Evolutionary conservation across 768 basidiomycete species (phyloP).

Genomic region (Phylloporus rhodoxanthus): DNA sequence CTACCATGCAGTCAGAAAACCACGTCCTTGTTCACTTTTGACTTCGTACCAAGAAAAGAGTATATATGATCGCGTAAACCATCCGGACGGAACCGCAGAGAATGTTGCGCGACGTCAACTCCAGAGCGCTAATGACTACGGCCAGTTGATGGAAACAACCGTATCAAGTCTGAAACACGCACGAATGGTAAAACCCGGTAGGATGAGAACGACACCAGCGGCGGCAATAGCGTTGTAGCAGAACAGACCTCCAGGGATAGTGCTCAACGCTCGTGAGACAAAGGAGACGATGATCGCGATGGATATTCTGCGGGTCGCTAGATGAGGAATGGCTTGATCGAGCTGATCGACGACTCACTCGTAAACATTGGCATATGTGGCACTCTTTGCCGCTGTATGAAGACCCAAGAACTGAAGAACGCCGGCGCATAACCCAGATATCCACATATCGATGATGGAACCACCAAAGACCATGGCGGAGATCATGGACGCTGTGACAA

Average conservation of each 20-base stretch:
- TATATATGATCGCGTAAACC: slow-evolving; percentile 84
- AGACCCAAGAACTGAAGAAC: slow-evolving; percentile 75
- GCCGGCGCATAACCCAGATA: slow-evolving; percentile 64
- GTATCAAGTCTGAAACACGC: slow-evolving; percentile 27
- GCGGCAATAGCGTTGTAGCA: slow-evolving; percentile 90
- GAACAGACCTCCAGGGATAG: slow-evolving; percentile 67
- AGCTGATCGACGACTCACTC: slow-evolving; percentile 59
- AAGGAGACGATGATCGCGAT: slow-evolving; percentile 82
- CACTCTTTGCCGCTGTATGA: slow-evolving; percentile 76
- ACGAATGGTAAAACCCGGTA: slow-evolving; percentile 84
- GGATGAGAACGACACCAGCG: slow-evolving; percentile 83
- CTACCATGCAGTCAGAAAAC: slow-evolving; percentile 31
- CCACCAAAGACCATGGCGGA: slow-evolving; percentile 81
- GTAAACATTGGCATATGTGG: slow-evolving; percentile 92
- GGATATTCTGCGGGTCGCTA: slow-evolving; percentile 53
- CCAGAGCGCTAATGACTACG: slow-evolving; percentile 70
- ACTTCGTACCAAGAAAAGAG: slow-evolving; percentile 60
- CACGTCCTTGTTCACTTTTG: neutral
- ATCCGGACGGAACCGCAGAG: slow-evolving; percentile 78
- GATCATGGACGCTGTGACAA: slow-evolving; percentile 73
- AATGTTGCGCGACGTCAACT: slow-evolving; percentile 75
- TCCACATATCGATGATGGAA: slow-evolving; percentile 76
- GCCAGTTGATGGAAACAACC: neutral
- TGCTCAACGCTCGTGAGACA: slow-evolving; percentile 70
- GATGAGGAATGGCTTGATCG: neutral